Evolutionary conservation across 1,139 yeast genomes (phyloP), one percentile per base, ranked within the genome.

Genomic region (Geotrichum bryndzae): DNA sequence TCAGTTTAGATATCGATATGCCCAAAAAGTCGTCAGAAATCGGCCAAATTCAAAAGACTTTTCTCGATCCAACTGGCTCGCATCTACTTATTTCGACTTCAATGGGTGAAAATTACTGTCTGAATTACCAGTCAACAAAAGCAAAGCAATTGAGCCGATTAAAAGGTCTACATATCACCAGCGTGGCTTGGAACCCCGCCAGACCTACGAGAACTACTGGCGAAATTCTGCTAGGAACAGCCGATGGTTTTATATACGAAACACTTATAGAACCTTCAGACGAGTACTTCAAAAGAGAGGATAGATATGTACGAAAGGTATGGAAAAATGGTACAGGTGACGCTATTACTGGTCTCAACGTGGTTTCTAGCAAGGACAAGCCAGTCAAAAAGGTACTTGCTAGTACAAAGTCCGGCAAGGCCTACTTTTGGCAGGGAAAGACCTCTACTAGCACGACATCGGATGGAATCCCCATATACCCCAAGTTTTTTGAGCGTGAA

Each of bases 61-160:
- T 73, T 66, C 71, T 80, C 53, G 86, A 83, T 67, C 80, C 81
- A 0, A 70, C 79, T 0, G 86, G 87, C 1, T 71, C 76, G 8
- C 84, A 82, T 67, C 69, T 84, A 52, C 72, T 84, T 7, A 76
- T 82, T 1, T 75, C 83, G 10, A 80, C 85, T 0, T 68, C 74
- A 2, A 72, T 71, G 48, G 75, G 77, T 45, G 84, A 83, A 61
- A 80, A 78, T 66, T 82, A 74, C 68, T 81, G 80, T 64, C 68
- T 81, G 51, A 77, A 80, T 65, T 69, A 71, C 50, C 73, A 72
- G 23, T 70, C 81, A 1, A 69, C 72, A 2, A 73, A 73, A 38
- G 75, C 77, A 59, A 76, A 78, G 62, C 68, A 70, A 8, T 68
- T 84, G 29, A 65, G 76, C 8, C 79, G 81, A 64, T 69, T 83